Percentiles rank a stretch among this genome's conserved stretches.
These are phyloP conservation scores for Penicillium sp. DNA, from an alignment of 2,329 filamentous ascomycete species.

Conservation along the genomic window DNA sequence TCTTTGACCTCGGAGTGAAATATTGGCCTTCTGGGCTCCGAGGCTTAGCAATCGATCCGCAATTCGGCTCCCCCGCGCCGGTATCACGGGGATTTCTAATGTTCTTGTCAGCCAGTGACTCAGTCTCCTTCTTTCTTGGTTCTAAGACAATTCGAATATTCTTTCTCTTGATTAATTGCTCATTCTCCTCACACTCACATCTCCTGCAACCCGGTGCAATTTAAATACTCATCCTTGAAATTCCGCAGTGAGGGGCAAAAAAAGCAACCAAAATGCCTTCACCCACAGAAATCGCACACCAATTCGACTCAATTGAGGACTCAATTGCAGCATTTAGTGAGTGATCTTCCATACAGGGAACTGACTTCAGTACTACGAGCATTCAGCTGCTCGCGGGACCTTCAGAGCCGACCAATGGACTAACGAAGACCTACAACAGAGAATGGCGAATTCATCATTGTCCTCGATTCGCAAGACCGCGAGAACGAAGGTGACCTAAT, in stretches of 20 bases:
- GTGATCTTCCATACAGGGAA: slow-evolving; percentile 13
- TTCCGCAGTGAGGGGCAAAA: slow-evolving; percentile 28
- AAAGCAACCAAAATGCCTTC: slow-evolving; percentile 32
- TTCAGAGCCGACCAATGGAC: background rate
- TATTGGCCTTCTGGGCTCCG: background rate
- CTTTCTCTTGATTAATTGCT: background rate
- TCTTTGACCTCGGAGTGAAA: background rate
- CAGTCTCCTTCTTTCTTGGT: background rate
- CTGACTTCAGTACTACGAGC: background rate
- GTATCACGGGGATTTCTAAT: slow-evolving; percentile 27
- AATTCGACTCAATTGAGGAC: slow-evolving; percentile 45
- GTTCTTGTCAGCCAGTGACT: slow-evolving; percentile 20
- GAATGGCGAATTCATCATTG: slow-evolving; percentile 88
- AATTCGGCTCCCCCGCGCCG: slow-evolving; percentile 20
- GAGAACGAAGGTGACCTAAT: slow-evolving; percentile 99
- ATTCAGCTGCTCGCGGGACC: background rate
- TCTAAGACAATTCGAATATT: background rate
- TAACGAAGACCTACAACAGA: slow-evolving; percentile 45
- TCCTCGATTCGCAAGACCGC: slow-evolving; percentile 85
- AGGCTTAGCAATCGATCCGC: slow-evolving; percentile 14
- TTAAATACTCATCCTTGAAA: slow-evolving; percentile 6
- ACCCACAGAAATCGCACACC: slow-evolving; percentile 31
- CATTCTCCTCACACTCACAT: background rate
- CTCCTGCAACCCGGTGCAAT: background rate
- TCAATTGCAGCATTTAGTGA: slow-evolving; percentile 43